phyloP scores from a whole-genome alignment of 352 stramenopile genomes.

The Phytophthora sp. region DNA sequence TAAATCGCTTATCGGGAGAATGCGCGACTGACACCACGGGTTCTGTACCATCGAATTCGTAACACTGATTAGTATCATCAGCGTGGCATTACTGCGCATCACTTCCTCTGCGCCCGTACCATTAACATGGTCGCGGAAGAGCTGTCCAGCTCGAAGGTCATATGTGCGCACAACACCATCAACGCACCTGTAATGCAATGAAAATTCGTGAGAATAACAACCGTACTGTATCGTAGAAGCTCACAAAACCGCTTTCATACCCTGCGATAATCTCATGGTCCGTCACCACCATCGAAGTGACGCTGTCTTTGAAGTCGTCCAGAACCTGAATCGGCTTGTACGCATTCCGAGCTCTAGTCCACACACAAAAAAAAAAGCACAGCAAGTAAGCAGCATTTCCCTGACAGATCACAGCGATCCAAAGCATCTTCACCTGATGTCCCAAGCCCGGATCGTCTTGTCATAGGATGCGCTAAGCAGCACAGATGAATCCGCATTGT shows the following conservation, averaged over 20 bases:
- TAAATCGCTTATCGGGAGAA: constrained; percentile 73
- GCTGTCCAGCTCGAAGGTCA: constrained; percentile 72
- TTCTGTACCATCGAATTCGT: constrained; percentile 42
- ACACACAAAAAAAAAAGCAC: not conserved
- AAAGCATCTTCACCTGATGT: constrained; percentile 52
- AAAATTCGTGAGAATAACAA: not conserved
- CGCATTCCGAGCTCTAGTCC: constrained; percentile 65
- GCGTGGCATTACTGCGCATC: not conserved
- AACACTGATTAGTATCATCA: not conserved
- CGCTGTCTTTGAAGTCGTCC: constrained; percentile 89
- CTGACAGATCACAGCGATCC: not conserved
- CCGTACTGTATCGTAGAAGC: not conserved
- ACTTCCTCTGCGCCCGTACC: constrained; percentile 33
- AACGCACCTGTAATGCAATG: constrained; percentile 60
- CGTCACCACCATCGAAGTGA: constrained; percentile 81
- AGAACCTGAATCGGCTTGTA: constrained; percentile 86
- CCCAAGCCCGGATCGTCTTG: constrained; percentile 84
- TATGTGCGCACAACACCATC: constrained; percentile 87
- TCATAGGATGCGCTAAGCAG: constrained; percentile 89
- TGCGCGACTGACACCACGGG: constrained; percentile 79
- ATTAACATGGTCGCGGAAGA: constrained; percentile 80
- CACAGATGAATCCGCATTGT: constrained; percentile 82
- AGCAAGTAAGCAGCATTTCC: constrained; percentile 7
- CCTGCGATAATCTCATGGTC: constrained; percentile 84
- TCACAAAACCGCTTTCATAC: constrained; percentile 27